Percentiles rank a stretch among this genome's conserved stretches.
Evolutionary conservation across 176 grass and related monocot genomes (phyloP).

Genomic region (Carex littledalei): DNA sequence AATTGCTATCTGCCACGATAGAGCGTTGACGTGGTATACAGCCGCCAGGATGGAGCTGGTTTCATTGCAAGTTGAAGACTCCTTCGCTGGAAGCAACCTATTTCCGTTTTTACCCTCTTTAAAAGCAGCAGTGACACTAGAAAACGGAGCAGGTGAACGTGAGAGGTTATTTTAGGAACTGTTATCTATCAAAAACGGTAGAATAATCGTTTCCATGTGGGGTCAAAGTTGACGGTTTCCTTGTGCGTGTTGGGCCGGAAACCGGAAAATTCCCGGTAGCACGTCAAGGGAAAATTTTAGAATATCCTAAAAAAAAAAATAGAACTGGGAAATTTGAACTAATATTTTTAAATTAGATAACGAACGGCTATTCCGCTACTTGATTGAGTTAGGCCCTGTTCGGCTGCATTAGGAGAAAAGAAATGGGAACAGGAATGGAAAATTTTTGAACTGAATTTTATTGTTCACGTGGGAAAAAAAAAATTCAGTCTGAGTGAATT

Average conservation of each 20-base stretch:
- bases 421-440: too few species aligned
- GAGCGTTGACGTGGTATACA: background rate
- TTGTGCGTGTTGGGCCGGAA: background rate
- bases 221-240: conserved; percentile 26
- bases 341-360: background rate
- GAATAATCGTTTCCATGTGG: background rate
- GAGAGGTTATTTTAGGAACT: background rate
- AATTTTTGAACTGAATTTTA: too few species aligned
- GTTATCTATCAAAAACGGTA: background rate
- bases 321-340: background rate
- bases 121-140: background rate
- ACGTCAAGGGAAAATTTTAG: background rate
- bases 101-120: background rate
- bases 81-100: conserved; percentile 8
- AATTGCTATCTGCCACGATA: background rate
- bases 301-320: background rate
- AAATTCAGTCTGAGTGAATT: too few species aligned
- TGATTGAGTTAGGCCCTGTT: background rate
- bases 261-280: background rate
- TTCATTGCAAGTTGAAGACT: background rate
- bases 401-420: too few species aligned
- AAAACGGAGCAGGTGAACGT: background rate
- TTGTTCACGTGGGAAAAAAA: too few species aligned
- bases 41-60: conserved; percentile 14
- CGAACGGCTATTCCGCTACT: background rate